Conservation (phyloP, 495 filamentous ascomycete genomes). For the Podospora sp. region DNA sequence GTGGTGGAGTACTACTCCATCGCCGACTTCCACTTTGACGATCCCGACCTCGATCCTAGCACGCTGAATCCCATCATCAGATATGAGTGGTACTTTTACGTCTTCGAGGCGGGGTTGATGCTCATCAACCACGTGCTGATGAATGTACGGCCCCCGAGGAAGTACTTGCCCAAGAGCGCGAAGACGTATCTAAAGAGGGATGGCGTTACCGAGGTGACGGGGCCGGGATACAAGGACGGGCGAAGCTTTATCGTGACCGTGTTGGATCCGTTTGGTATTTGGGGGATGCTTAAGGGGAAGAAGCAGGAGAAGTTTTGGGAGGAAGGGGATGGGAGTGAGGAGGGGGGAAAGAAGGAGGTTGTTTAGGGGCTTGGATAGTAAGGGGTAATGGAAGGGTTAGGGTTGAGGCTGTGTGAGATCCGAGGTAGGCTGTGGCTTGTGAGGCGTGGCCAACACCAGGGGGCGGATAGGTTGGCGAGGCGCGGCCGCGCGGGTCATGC, state of each 20-base stretch:
- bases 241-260: conserved; percentile 57
- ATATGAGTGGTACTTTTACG: conserved; percentile 73
- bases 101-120: conserved; percentile 71
- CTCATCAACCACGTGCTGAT: conserved; percentile 60
- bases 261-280: conserved; percentile 69
- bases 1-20: conserved; percentile 63
- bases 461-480: not conserved
- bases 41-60: conserved; percentile 33
- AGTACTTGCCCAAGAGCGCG: conserved; percentile 61
- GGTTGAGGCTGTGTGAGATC: conserved; percentile 13
- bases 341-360: conserved; percentile 8
- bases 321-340: conserved; percentile 20
- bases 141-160: conserved; percentile 65
- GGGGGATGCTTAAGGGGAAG: conserved; percentile 56
- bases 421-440: too few species aligned
- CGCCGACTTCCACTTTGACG: conserved; percentile 37
- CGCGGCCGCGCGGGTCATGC: not conserved
- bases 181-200: conserved; percentile 66
- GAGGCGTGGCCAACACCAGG: too few species aligned
- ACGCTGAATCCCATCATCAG: conserved; percentile 56
- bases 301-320: conserved; percentile 63
- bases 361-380: too few species aligned
- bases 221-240: conserved; percentile 63
- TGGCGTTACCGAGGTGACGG: conserved; percentile 65
- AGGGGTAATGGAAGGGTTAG: not conserved